Base-by-base conservation (phyloP, 2,329 filamentous ascomycete species). In the Ophiostoma angusticollis region DNA sequence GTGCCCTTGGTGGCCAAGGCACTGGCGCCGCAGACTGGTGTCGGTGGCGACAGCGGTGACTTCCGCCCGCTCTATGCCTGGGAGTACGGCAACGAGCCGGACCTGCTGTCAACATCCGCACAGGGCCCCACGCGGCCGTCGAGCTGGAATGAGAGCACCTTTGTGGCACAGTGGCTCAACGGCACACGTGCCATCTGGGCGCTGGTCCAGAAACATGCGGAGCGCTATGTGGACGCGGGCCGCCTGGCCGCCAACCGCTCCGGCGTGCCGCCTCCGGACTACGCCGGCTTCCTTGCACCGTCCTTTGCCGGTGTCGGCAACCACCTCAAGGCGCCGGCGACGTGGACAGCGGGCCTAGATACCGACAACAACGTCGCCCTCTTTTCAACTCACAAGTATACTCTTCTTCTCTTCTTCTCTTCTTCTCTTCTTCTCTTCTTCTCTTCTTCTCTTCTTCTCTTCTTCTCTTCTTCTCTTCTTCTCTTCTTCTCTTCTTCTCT, bases 11-110 rank as follows among this genome's bases (percentile, higher is more conserved):
- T 65, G 2, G 80, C 75, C 55, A 66, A 68, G 47, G 68, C 72
- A 4, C 55, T 80, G 0, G 57, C 60, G 3, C 54, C 55, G 9
- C 65, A 63, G 6, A n/a, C 63, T 9, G 21, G 12, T 4, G 16
- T 9, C 5, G 29, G 17, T 2, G 13, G 13, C 17, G 24, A 9
- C 31, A 34, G 19, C n/a, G 12, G 18, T 4, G 9, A 5, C 5
- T 19, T 13, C 7, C 33, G 28, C 3, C 29, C 35, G 38, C 55
- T 78, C 6, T 63, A 71, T 19, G 58, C 60, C 45, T 80, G 71
- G 71, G 72, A 76, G 50, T 71, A 78, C 46, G 75, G 77, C 28
- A 80, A 80, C 48, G 74, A 79, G 52, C 72, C 73, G 0, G 74
- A 80, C 52, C 54, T 78, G 7, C 79, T 59, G 53, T 64, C 67